Base-by-base conservation (phyloP, 129 eudicot genomes). In the Flaveria robusta region DNA sequence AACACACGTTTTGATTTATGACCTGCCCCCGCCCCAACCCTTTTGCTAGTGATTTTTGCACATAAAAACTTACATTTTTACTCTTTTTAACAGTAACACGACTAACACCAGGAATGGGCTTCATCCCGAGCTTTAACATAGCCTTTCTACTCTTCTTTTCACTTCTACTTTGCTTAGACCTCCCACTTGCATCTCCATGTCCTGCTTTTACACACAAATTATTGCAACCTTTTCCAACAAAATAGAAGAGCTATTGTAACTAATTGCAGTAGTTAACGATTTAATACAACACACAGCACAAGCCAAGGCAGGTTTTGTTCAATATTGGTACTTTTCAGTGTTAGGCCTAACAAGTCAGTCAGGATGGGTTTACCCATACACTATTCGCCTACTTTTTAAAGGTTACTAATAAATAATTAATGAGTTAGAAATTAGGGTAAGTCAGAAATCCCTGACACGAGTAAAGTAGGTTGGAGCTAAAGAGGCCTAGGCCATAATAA, bases 51-150 rank as follows among this genome's bases (percentile, higher is more conserved):
- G 70, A 9, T 16, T 11, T 58, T 47, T 37, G 51, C 15, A 11
- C 20, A 12, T 7, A 34, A 34, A 22, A 50, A 51, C 83, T 65
- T 24, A 79, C 78, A 64, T 72, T 79, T 42, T 72, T 79, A 47
- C 78, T 79, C 47, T 72, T 79, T n/a, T 79, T 79, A 23, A 79
- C 46, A 6, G 78, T 79, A 49, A 79, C 78, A 52, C 74, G 73
- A 22, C 83, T 79, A 18, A 79, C 83, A 47, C 83, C 83, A n/a
- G 78, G 66, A 52, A 79, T 51, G 1, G 73, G 74, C 46, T 79
- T 79, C 83, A 79, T 79, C 50, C 83, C 78, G 2, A 79, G 83
- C 73, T 79, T 79, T 65, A 79, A 20, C 83, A 79, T 72, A 49
- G 78, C 83, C 59, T 71, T 79, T 12, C 78, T 78, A 37, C 83